Base-by-base conservation (phyloP, 2,329 filamentous ascomycete species). In the Pseudogymnoascus sp. region DNA sequence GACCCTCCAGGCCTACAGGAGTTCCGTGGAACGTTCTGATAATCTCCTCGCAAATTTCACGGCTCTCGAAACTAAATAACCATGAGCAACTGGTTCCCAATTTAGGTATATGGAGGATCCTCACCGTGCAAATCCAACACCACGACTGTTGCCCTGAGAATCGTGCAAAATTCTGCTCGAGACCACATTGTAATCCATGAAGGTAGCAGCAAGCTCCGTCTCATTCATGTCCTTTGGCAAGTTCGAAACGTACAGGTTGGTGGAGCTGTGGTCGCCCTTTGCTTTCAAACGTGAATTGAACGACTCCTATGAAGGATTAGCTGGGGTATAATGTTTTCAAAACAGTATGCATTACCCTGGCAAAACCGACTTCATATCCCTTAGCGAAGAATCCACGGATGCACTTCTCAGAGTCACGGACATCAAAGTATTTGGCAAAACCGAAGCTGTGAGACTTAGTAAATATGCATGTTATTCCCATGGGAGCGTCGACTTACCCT, bases 281-380 rank as follows among this genome's bases (percentile, higher is more conserved):
- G 95, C 93, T 82, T 99, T 97, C 71, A 99, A 89, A 70, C 96
- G 92, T 69, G 93, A 93, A 77, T 99, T 99, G 79, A 97, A 97
- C 18, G 93, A 97, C 80, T 97, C 95, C 89, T 96, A 64, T 11
- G 10, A 31, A 65, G 66, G n/a, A 60, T 70, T 67, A 70, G 72
- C 21, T 23, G 21, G 21, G 21, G 21, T 23, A 23, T 23, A 23
- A 23, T 23, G 21, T 23, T 23, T 23, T 23, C 21, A 23, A 23
- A 23, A 23, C 21, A 23, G 21, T 23, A 23, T 23, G 21, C 21
- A 23, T 23, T 23, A 23, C 92, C 72, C 93, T 86, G 70, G 96
- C 95, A 78, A 97, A 97, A 73, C 93, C 96, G 70, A 96, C 93
- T 80, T 99, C 95, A 73, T 97, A 99, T 62, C 93, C 93, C 68